Base-by-base conservation (phyloP, 2,329 filamentous ascomycete species). In the Grosmannia clavigera region DNA sequence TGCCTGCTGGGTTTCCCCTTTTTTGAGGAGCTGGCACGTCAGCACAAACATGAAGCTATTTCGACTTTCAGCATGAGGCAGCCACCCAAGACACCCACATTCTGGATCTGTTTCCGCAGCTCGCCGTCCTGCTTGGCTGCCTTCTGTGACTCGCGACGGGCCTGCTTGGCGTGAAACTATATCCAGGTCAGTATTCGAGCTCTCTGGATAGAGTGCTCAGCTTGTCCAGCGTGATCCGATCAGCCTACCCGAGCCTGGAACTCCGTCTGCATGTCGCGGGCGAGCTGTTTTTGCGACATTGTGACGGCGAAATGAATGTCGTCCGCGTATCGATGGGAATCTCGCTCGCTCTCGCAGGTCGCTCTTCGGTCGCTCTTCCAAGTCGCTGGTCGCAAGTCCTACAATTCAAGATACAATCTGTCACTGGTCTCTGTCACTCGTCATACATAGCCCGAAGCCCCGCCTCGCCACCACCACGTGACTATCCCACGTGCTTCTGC, bases 61-160 rank as follows among this genome's bases (percentile, higher is more conserved):
- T 9, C 33, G 33, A 35, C 33, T 35, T 35, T 35, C 33, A 5
- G 29, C 29, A 31, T 7, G 5, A 31, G 7, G 7, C 33, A 9
- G 9, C 33, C 33, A 35, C 33, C 27, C 11, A 0, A 0, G 19
- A 29, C 27, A 65, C 68, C 22, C 63, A 75, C 73, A 27, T 79
- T 81, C 66, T 83, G 81, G 67, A 84, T 84, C 71, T 84, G 81
- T 71, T 83, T 83, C 73, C 82, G 81, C 61, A 83, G 73, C 62
- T 81, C 74, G 60, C 79, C 80, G 66, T 83, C 81, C 68, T 83
- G 79, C 72, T 83, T 84, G 61, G 77, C 75, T 22, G 81, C 81
- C 70, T 83, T 84, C 65, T 79, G 76, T 60, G 81, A 80, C 67
- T 84, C 81, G 66, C 81, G 80, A 43, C 81, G 79, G 64, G 81